Percentiles rank a stretch among this genome's conserved stretches.
phyloP scores from a whole-genome alignment of 805 yeast species.

The Dipodascus geniculatus region DNA sequence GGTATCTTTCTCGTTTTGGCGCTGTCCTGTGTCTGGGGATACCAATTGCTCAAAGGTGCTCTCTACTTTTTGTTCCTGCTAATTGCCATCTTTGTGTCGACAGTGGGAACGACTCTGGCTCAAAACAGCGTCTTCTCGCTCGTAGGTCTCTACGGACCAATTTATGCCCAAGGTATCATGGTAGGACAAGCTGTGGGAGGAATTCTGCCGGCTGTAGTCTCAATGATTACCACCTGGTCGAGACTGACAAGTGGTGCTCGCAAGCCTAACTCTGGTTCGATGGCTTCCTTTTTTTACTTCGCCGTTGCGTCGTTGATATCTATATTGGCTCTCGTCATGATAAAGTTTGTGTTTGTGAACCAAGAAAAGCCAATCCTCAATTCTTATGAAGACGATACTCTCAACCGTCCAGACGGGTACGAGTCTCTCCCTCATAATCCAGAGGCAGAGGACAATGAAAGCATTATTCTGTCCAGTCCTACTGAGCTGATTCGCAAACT shows the following conservation, averaged over 20 bases:
- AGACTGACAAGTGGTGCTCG: not conserved
- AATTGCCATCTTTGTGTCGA: conserved; percentile 49
- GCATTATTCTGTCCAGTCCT: not conserved
- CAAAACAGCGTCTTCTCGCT: conserved; percentile 89
- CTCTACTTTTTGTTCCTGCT: conserved; percentile 40
- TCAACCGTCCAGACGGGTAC: not conserved
- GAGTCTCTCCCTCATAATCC: not conserved
- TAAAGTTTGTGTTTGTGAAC: not conserved
- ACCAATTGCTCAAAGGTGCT: conserved; percentile 4
- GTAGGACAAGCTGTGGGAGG: conserved; percentile 95
- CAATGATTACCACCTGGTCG: conserved; percentile 41
- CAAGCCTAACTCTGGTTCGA: not conserved
- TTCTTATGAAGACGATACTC: not conserved
- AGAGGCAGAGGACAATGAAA: not conserved
- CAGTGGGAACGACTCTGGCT: conserved; percentile 68
- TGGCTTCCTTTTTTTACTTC: not conserved
- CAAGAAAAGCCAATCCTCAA: not conserved
- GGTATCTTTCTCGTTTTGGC: conserved; percentile 48
- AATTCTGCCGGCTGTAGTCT: conserved; percentile 71
- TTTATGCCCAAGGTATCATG: conserved; percentile 80
- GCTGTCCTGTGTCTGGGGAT: conserved; percentile 27
- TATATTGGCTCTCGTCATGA: not conserved
- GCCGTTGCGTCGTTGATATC: not conserved
- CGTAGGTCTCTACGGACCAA: conserved; percentile 62
- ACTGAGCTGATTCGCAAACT: conserved; percentile 47